phyloP scores from a whole-genome alignment of 2,329 filamentous ascomycete species.

The Thielaviopsis ethacetica region DNA sequence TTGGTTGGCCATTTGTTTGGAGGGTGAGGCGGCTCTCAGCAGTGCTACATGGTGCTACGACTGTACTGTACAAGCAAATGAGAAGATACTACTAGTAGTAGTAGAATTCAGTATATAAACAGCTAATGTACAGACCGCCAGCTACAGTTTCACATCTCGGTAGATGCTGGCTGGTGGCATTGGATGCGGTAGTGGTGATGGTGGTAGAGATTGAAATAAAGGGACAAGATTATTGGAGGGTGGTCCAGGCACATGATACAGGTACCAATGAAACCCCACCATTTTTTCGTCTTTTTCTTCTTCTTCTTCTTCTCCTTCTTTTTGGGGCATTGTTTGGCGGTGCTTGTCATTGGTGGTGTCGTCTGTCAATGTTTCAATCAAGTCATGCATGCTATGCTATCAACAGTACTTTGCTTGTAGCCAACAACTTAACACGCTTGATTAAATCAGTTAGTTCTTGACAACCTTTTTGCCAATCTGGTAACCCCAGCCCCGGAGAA shows the following conservation, averaged over 20 bases:
- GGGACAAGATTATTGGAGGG: not conserved
- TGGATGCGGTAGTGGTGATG: not conserved
- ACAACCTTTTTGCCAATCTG: conserved; percentile 63
- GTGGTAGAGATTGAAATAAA: not conserved
- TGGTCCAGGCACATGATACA: not conserved
- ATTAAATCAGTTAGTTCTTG: conserved; percentile 14
- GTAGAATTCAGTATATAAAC: not conserved
- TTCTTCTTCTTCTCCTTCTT: not conserved
- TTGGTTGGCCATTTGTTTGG: too few species aligned
- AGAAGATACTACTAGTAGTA: not conserved
- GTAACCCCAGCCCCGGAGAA: conserved; percentile 77
- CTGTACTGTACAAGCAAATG: not conserved
- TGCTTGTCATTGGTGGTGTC: not conserved
- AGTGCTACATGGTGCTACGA: not conserved
- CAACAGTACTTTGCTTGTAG: too few species aligned
- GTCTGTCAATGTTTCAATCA: not conserved
- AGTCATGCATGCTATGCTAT: not conserved
- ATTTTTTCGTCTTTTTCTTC: not conserved
- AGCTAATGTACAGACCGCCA: not conserved
- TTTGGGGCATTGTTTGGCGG: not conserved
- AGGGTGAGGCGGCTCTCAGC: not conserved
- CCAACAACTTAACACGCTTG: not conserved
- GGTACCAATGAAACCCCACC: not conserved
- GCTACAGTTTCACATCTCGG: not conserved
- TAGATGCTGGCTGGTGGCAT: not conserved